Base-by-base conservation (phyloP, 2,329 filamentous ascomycete species). In the Fusarium secorum region DNA sequence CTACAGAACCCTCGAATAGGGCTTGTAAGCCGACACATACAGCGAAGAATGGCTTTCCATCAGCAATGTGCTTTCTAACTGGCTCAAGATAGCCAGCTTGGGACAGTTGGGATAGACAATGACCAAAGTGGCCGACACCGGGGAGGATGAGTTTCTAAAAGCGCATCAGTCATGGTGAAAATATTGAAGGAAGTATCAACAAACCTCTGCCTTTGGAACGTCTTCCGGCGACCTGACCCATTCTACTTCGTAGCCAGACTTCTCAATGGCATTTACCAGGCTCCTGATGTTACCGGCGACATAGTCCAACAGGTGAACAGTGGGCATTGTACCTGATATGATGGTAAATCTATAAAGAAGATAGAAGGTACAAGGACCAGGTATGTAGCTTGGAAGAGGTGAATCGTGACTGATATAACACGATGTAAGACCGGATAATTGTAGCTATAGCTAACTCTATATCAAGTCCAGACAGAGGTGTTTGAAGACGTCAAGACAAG, bases 41-140 rank as follows among this genome's bases (percentile, higher is more conserved):
- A 53, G 93, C 95, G 91, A 99, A 97, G 79, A 99, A 98, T 18
- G 95, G 94, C 82, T 98, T 98, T n/a, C 94, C 95, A 18, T 92
- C 88, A 56, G 90, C 86, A 76, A 99, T 95, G 83, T 98, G 94
- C 72, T 90, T 86, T 74, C 86, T 89, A 71, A 99, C 91, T 14
- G 94, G 93, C 65, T 93, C 92, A 59, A 95, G 85, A 82, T 95
- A 99, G 70, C 93, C 93, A 39, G 94, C 93, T 44, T 90, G 87
- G 20, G 91, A 86, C 74, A 99, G 90, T 79, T 97, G 94, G 32
- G 89, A 90, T 71, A 98, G 86, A 81, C 96, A 99, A 85, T 99
- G 94, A 67, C 96, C 96, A 77, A 98, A 99, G 85, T 99, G 95
- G 75, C 96, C 96, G 69, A 99, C 96, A 66, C 96, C 96, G 9